Evolutionary conservation across 805 yeast species (phyloP).

Genomic region (Spathaspora boniae): DNA sequence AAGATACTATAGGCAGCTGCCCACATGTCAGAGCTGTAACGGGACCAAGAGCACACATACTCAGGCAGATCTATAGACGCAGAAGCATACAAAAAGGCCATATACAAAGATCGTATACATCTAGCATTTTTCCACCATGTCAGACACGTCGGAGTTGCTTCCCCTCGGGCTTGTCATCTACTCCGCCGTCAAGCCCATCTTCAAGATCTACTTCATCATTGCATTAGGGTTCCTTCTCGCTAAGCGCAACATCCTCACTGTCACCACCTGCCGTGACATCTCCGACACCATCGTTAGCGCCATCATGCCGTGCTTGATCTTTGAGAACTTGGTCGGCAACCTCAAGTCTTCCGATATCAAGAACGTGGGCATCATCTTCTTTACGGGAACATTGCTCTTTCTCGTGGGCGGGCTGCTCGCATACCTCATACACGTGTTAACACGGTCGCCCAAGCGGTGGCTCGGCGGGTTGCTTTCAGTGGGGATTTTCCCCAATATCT

Average conservation of each 20-base stretch:
- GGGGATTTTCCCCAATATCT: constrained; percentile 73
- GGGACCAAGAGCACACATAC: too few species aligned
- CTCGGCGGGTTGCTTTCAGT: constrained; percentile 70
- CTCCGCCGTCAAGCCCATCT: constrained; percentile 79
- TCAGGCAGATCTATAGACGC: too few species aligned
- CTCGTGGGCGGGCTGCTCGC: constrained; percentile 49
- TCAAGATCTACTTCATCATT: constrained; percentile 73
- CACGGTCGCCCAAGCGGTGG: constrained; percentile 71
- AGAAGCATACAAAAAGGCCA: too few species aligned
- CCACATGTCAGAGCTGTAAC: too few species aligned
- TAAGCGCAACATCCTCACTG: constrained; percentile 57
- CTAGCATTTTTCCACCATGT: constrained; percentile 1
- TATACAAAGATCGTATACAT: too few species aligned
- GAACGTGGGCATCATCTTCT: constrained; percentile 60
- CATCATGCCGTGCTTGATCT: constrained; percentile 71
- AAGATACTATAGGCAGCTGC: too few species aligned
- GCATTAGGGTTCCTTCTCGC: constrained; percentile 66
- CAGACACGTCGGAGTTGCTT: neutral
- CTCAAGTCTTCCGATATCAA: constrained; percentile 67
- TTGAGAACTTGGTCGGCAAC: constrained; percentile 65
- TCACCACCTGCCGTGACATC: constrained; percentile 64
- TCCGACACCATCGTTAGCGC: constrained; percentile 67
- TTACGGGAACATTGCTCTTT: constrained; percentile 49
- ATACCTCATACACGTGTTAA: constrained; percentile 34
- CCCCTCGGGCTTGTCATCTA: constrained; percentile 65